phyloP scores from a whole-genome alignment of 129 eudicot species.

The Solidago caesia region DNA sequence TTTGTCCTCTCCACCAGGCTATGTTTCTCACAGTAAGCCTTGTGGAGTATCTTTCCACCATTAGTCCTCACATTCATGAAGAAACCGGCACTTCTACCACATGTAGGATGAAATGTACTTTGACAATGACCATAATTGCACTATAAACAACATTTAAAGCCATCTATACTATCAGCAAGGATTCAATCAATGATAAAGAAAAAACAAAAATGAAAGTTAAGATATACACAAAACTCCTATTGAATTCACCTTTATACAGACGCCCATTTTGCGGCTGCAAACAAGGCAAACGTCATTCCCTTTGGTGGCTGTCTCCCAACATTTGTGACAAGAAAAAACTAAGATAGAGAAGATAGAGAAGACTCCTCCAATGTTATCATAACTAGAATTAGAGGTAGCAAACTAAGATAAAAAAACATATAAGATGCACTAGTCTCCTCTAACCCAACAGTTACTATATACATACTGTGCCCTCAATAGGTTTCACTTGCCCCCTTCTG shows the following conservation, averaged over 20 bases:
- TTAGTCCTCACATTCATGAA: constrained; percentile 59
- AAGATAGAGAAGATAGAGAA: no score
- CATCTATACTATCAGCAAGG: not conserved
- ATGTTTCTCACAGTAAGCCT: constrained; percentile 92
- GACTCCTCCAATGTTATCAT: no score
- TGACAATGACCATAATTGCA: constrained; percentile 98
- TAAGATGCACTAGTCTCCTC: constrained; percentile 1
- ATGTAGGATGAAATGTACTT: constrained; percentile 83
- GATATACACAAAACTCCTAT: constrained; percentile 6
- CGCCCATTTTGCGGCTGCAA: constrained; percentile 78
- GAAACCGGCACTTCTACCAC: constrained; percentile 83
- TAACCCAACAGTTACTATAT: constrained; percentile 14
- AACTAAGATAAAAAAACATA: not conserved
- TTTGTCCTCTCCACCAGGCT: constrained; percentile 77
- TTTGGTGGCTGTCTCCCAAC: constrained; percentile 60
- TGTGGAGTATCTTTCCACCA: constrained; percentile 89
- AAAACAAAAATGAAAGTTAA: not conserved
- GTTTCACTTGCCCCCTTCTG: constrained; percentile 80
- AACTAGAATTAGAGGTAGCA: no score
- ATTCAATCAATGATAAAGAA: not conserved
- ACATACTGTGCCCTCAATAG: constrained; percentile 80
- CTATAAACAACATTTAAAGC: constrained; percentile 35
- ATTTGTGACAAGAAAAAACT: constrained; percentile 9
- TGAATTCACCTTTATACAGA: constrained; percentile 73
- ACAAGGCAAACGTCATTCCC: constrained; percentile 72